phyloP scores from a whole-genome alignment of 306 rosid species.

The Inga leiocalycina region DNA sequence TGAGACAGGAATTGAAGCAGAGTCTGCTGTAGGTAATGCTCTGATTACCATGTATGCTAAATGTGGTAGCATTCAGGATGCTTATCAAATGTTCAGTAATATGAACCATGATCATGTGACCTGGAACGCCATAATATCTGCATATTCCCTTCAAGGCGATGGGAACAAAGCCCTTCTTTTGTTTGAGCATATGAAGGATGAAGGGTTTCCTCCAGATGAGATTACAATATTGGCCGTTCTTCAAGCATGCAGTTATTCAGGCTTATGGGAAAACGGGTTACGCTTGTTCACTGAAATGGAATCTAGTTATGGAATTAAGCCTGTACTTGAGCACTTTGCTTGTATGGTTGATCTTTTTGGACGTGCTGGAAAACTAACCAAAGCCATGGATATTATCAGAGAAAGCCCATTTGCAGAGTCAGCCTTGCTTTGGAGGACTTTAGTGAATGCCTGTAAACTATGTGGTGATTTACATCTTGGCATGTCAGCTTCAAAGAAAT shows the following conservation, averaged over 20 bases:
- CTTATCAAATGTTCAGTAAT: constrained; percentile 40
- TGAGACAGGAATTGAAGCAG: constrained; percentile 44
- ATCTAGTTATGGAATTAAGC: constrained; percentile 42
- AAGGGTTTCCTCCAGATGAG: constrained; percentile 53
- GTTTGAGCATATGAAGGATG: constrained; percentile 48
- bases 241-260: constrained; percentile 58
- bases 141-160: constrained; percentile 53
- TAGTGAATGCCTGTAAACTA: constrained; percentile 49
- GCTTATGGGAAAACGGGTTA: constrained; percentile 53
- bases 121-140: constrained; percentile 58
- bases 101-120: constrained; percentile 42
- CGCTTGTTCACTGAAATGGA: constrained; percentile 53
- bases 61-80: constrained; percentile 58
- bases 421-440: constrained; percentile 58
- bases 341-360: constrained; percentile 52
- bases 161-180: constrained; percentile 43
- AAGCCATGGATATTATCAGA: constrained; percentile 41
- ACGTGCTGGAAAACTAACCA: constrained; percentile 38
- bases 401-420: constrained; percentile 46
- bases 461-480: constrained; percentile 48
- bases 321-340: constrained; percentile 53
- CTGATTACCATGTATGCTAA: constrained; percentile 55
- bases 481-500: constrained; percentile 41
- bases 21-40: constrained; percentile 49
- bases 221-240: constrained; percentile 50